These are phyloP conservation scores for Alternaria gaisen DNA, from an alignment of 2,329 filamentous ascomycete species.

Conservation along the genomic window DNA sequence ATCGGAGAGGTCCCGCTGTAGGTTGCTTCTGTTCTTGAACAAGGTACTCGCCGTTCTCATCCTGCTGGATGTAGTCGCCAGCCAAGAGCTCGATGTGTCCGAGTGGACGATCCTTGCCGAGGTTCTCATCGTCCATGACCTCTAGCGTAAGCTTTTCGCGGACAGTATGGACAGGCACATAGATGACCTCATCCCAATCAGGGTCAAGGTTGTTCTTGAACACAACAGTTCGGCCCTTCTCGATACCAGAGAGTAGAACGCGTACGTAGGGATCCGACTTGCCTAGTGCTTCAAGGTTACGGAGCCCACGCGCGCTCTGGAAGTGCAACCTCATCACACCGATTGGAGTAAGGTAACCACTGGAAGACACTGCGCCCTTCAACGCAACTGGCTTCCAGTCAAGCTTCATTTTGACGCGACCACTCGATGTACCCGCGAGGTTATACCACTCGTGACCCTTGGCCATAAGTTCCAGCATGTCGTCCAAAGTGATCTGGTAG, in stretches of 20 bases:
- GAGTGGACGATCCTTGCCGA: conserved; percentile 89
- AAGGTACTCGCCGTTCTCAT: conserved; percentile 80
- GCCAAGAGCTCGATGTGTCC: conserved; percentile 81
- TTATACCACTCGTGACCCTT: conserved; percentile 98
- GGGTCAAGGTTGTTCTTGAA: conserved; percentile 96
- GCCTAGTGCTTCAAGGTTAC: conserved; percentile 93
- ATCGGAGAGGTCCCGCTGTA: conserved; percentile 72
- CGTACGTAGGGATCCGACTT: conserved; percentile 96
- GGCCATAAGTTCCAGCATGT: conserved; percentile 88
- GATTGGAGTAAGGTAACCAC: conserved; percentile 91
- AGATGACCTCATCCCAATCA: conserved; percentile 94
- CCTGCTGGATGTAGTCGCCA: conserved; percentile 80
- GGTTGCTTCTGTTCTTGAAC: conserved; percentile 78
- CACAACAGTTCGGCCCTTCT: conserved; percentile 91
- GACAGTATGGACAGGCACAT: conserved; percentile 85
- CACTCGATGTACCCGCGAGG: conserved; percentile 79
- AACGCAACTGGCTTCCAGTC: conserved; percentile 96
- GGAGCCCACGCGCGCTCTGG: conserved; percentile 79
- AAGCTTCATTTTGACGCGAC: conserved; percentile 87
- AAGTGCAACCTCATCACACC: conserved; percentile 96
- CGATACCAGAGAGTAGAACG: conserved; percentile 86
- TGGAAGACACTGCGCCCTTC: conserved; percentile 77
- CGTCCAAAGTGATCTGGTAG: conserved; percentile 94
- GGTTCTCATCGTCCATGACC: conserved; percentile 94
- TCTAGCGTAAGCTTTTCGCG: conserved; percentile 88